Conservation (phyloP, 192 early-diverging fungal species). For the Cetraspora pellucida region DNA sequence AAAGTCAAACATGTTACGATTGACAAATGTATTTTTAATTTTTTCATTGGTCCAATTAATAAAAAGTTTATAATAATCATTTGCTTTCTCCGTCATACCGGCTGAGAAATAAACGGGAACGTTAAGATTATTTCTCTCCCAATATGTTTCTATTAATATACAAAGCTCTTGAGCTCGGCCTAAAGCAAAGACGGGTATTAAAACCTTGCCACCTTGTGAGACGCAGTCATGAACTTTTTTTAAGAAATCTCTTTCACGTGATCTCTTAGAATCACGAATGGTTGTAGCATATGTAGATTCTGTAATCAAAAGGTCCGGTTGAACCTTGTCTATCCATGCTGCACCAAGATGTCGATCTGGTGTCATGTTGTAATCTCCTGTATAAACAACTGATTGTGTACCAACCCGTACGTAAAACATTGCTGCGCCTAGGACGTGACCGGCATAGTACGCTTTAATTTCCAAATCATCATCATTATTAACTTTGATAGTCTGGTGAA, state of each 20-base stretch:
- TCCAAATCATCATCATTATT: slow-evolving; percentile 74
- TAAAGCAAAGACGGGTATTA: slow-evolving; percentile 98
- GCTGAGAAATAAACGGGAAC: slow-evolving; percentile 96
- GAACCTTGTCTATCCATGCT: slow-evolving; percentile 94
- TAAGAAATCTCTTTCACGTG: slow-evolving; percentile 91
- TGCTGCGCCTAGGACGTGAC: slow-evolving; percentile 96
- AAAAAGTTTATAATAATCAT: slow-evolving; percentile 95
- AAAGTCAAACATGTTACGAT: slow-evolving; percentile 97
- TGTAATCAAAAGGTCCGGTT: slow-evolving; percentile 92
- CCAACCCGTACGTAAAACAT: slow-evolving; percentile 90
- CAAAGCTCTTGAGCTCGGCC: slow-evolving; percentile 97
- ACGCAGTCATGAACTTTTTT: slow-evolving; percentile 85
- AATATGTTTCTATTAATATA: slow-evolving; percentile 93
- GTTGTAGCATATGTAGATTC: slow-evolving; percentile 98
- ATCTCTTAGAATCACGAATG: slow-evolving; percentile 90
- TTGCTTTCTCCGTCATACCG: slow-evolving; percentile 91
- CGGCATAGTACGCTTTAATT: slow-evolving; percentile 91
- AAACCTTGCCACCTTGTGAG: slow-evolving; percentile 77
- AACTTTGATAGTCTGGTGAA: slow-evolving; percentile 83
- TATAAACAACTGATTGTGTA: slow-evolving; percentile 79
- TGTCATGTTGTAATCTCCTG: slow-evolving; percentile 91
- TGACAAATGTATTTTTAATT: slow-evolving; percentile 89
- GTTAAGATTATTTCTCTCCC: slow-evolving; percentile 88
- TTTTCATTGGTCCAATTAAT: slow-evolving; percentile 99
- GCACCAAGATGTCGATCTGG: slow-evolving; percentile 90